Base-by-base conservation (phyloP, 768 basidiomycete species). In the Lentinula sp. region DNA sequence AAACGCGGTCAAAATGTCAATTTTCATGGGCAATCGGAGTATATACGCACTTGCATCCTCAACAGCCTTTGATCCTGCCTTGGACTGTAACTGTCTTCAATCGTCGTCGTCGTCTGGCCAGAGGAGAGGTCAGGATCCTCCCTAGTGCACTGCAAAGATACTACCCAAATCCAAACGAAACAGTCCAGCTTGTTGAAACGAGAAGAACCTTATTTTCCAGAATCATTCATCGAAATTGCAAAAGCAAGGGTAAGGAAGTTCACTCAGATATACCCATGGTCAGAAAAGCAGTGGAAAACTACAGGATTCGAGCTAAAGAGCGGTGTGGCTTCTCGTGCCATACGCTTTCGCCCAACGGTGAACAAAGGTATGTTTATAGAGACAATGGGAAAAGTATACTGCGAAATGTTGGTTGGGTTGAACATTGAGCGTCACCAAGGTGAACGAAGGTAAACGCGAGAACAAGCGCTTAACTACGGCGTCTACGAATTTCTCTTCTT, bases 1-100 rank as follows among this genome's bases (percentile, higher is more conserved):
- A 4, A 51, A 56, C 4, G 28, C 28, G 3, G 28, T 28, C 28
- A 23, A 23, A 23, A 23, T 23, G 23, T 28, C 2, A 56, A 46
- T 60, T 33, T 62, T 46, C 15, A 12, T 57, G 28, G 6, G 46
- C 52, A 32, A 43, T 13, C 10, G 28, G 13, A 46, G 60, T 3
- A 59, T 13, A 10, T 2, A 41, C 59, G 37, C 55, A 90, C 92
- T 81, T 88, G 80, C 69, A 81, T 87, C 79, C 69, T 78, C 20
- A 83, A 64, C 42, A 94, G 86, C 43, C n/a, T n/a, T 71, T 80
- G 8, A 83, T 71, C 28, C 28, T 28, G 28, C 28, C 28, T 28
- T 28, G 3, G 3, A 28, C 28, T 28, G 28, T 28, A 3, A 12
- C 79, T 79, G 41, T 78, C 79, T 58, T 87, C 82, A 12, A 93